Percentiles rank a stretch among this genome's conserved stretches.
phyloP scores from a whole-genome alignment of 73 alveolate genomes.

The Diophrys appendiculata region DNA sequence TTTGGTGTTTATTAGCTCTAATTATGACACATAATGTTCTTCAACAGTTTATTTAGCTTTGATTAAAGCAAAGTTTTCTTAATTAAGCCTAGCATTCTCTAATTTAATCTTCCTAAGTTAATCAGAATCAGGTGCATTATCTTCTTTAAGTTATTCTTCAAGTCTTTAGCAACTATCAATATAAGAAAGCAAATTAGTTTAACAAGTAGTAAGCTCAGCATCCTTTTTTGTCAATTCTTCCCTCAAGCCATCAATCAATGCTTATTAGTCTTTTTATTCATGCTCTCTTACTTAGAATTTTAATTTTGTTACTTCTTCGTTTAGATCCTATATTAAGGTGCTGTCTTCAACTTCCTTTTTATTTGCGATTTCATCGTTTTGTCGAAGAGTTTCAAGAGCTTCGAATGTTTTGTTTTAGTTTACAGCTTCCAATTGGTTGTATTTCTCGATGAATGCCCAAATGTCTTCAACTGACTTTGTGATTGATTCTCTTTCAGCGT shows the following conservation, averaged over 20 bases:
- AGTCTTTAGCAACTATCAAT: constrained; percentile 4
- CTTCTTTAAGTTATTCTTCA: constrained; percentile 12
- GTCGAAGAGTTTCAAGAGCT: not conserved
- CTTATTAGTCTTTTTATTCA: not conserved
- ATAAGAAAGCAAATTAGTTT: constrained; percentile 13
- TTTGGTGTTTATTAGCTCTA: constrained; percentile 9
- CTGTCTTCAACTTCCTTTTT: constrained; percentile 18
- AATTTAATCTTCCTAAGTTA: constrained; percentile 2
- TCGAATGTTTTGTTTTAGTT: not conserved
- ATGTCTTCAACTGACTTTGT: not conserved
- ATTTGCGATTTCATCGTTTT: constrained; percentile 13
- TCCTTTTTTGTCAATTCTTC: constrained; percentile 5
- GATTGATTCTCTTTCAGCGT: constrained; percentile 11
- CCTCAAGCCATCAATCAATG: not conserved
- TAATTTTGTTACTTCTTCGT: constrained; percentile 1
- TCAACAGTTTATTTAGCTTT: constrained; percentile 21
- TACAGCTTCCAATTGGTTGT: not conserved
- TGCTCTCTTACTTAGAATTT: constrained; percentile 19
- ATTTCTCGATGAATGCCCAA: constrained; percentile 6
- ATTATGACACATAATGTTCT: not conserved
- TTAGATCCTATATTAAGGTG: not conserved
- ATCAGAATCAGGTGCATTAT: constrained; percentile 3
- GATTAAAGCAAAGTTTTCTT: constrained; percentile 11
- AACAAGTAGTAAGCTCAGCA: constrained; percentile 19
- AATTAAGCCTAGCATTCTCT: constrained; percentile 18